Evolutionary conservation across 495 filamentous ascomycete species (phyloP).

Genomic region (Daldinia vernicosa): DNA sequence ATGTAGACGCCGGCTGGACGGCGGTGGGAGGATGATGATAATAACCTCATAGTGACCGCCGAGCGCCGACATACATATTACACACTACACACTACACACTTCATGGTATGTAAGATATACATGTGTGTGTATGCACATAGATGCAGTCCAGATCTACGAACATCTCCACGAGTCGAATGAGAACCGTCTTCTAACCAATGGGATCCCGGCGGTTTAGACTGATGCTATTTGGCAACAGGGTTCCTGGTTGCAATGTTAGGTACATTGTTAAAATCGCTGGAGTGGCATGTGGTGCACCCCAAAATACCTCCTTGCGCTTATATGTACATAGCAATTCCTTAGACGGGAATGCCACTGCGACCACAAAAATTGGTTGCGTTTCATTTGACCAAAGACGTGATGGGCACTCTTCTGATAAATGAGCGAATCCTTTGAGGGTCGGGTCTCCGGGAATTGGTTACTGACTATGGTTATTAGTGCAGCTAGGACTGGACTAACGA

Average conservation of each 20-base stretch:
- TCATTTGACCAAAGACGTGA: constrained; percentile 33
- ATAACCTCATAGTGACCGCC: constrained; percentile 26
- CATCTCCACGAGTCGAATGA: constrained; percentile 20
- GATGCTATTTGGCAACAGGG: constrained; percentile 31
- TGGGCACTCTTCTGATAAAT: constrained; percentile 25
- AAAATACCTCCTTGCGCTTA: constrained; percentile 36
- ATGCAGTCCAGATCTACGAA: constrained; percentile 12
- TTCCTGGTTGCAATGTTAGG: constrained; percentile 17
- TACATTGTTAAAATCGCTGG: constrained; percentile 34
- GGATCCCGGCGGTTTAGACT: constrained; percentile 32
- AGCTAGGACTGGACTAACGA: constrained; percentile 35
- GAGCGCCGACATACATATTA: constrained; percentile 29
- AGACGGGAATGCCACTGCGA: constrained; percentile 28
- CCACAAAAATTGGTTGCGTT: constrained; percentile 39
- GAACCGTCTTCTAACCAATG: constrained; percentile 22
- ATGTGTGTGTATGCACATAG: neutral
- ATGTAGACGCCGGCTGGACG: constrained; percentile 11
- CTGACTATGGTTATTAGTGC: constrained; percentile 24
- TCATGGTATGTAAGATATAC: neutral
- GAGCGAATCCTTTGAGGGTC: constrained; percentile 32
- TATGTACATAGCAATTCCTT: constrained; percentile 21
- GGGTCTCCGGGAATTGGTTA: constrained; percentile 22
- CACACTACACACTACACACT: constrained; percentile 10
- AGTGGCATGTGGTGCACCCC: constrained; percentile 33
- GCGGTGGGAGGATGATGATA: constrained; percentile 14